Percentiles rank a stretch among this genome's conserved stretches.
These are phyloP conservation scores for Starmerella stellata DNA, from an alignment of 805 yeast species.

Conservation along the genomic window DNA sequence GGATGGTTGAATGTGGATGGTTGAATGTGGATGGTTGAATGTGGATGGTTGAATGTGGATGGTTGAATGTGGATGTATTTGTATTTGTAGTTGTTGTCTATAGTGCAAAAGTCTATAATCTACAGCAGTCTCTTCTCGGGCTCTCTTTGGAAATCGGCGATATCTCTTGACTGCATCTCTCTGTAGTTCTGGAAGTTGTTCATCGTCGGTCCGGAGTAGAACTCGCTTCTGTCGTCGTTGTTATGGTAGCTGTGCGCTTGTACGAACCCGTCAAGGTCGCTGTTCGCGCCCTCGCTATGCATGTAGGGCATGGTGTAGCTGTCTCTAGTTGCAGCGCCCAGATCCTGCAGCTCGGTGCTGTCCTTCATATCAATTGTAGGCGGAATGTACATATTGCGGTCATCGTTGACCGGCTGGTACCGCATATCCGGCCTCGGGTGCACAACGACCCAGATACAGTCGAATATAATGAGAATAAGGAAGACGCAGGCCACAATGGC, in stretches of 20 bases:
- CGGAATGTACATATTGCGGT: constrained; percentile 75
- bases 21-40: too few species aligned
- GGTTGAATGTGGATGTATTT: too few species aligned
- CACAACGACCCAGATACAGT: constrained; percentile 67
- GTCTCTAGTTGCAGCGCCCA: constrained; percentile 37
- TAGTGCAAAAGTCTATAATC: too few species aligned
- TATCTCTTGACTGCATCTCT: constrained; percentile 10
- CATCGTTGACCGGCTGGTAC: constrained; percentile 92
- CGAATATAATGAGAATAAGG: constrained; percentile 67
- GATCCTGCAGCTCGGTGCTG: constrained; percentile 50
- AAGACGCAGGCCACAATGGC: constrained; percentile 74
- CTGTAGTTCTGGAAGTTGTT: constrained; percentile 7
- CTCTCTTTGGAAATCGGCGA: constrained; percentile 2
- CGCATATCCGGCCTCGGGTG: constrained; percentile 88
- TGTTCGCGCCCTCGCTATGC: constrained; percentile 7
- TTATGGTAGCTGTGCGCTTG: not conserved
- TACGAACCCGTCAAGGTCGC: not conserved
- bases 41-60: too few species aligned
- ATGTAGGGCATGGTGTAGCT: constrained; percentile 19
- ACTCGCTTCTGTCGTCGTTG: not conserved
- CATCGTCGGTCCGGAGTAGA: not conserved
- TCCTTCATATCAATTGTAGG: constrained; percentile 16
- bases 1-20: too few species aligned
- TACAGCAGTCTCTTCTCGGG: not conserved
- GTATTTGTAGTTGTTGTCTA: too few species aligned